Evolutionary conservation across 75 land plant genomes (phyloP).

Genomic region (Cunninghamia lanceolata): DNA sequence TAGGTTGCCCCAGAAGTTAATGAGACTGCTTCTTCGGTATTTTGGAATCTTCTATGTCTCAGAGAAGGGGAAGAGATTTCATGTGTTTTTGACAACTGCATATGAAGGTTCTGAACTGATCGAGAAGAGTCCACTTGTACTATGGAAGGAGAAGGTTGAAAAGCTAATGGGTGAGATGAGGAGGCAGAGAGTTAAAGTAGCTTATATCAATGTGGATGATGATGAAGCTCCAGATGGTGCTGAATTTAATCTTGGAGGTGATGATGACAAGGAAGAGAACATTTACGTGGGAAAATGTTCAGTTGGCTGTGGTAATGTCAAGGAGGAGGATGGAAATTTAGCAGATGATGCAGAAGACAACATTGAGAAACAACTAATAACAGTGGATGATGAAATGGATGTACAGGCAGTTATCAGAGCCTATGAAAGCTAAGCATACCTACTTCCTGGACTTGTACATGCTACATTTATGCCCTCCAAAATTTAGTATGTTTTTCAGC

Average conservation of each 20-base stretch:
- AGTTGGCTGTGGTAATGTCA: background rate
- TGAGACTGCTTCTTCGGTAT: constrained; percentile 64
- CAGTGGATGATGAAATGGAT: constrained; percentile 23
- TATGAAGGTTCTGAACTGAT: constrained; percentile 60
- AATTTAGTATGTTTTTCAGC: background rate
- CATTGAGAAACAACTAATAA: background rate
- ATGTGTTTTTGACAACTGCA: constrained; percentile 70
- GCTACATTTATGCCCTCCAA: background rate
- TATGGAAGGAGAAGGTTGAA: constrained; percentile 64
- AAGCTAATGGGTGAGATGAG: constrained; percentile 47
- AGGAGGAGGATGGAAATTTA: constrained; percentile 15
- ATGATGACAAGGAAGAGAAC: constrained; percentile 9
- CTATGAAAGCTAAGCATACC: background rate
- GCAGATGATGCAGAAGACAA: background rate
- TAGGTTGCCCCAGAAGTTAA: constrained; percentile 69
- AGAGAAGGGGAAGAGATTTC: constrained; percentile 66
- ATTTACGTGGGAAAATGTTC: background rate
- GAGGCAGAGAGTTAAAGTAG: constrained; percentile 20
- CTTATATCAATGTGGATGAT: constrained; percentile 25
- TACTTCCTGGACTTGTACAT: background rate
- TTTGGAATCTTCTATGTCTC: constrained; percentile 78
- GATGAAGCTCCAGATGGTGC: constrained; percentile 18
- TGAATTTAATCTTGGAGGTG: constrained; percentile 16
- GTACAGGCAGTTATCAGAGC: constrained; percentile 16
- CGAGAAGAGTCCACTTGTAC: constrained; percentile 56